Evolutionary conservation across 139 green algal species (phyloP).

Genomic region (Chlorella sp.): DNA sequence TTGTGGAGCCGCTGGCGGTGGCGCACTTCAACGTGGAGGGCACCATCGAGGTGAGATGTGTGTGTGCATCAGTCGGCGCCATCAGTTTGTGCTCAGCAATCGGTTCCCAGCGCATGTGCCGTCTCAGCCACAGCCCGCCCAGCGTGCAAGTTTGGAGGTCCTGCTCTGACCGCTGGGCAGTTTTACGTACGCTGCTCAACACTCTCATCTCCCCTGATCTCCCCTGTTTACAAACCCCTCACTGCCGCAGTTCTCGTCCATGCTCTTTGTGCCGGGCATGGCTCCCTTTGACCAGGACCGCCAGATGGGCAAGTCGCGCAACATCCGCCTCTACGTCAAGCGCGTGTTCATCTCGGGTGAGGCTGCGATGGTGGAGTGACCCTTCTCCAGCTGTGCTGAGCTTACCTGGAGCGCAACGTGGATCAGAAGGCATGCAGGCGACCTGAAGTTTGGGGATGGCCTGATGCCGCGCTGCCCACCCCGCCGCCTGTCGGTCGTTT

Average conservation of each 20-base stretch:
- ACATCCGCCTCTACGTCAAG: constrained; percentile 97
- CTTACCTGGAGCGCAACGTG: neutral
- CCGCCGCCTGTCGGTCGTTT: too few relatives aligned
- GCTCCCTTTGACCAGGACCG: constrained; percentile 93
- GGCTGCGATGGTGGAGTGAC: neutral
- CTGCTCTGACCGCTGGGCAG: too few relatives aligned
- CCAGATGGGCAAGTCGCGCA: constrained; percentile 54
- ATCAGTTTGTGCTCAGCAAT: neutral
- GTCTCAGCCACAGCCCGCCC: too few relatives aligned
- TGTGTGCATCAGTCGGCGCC: neutral
- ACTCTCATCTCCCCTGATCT: neutral
- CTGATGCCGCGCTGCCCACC: neutral
- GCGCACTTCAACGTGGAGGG: constrained; percentile 96
- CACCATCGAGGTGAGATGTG: constrained; percentile 70
- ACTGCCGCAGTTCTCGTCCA: constrained; percentile 83
- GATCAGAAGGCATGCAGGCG: neutral
- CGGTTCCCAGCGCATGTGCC: too few relatives aligned
- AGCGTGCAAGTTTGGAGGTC: too few relatives aligned
- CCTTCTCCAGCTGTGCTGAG: neutral
- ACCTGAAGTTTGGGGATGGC: too few relatives aligned
- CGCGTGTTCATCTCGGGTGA: constrained; percentile 95
- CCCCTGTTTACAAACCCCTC: neutral
- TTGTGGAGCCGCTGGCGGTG: constrained; percentile 78
- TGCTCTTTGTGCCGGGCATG: constrained; percentile 98
- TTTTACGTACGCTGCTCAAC: too few relatives aligned